Conservation (phyloP, 1,139 yeast species). For the Trichomonascaceae sp. region DNA sequence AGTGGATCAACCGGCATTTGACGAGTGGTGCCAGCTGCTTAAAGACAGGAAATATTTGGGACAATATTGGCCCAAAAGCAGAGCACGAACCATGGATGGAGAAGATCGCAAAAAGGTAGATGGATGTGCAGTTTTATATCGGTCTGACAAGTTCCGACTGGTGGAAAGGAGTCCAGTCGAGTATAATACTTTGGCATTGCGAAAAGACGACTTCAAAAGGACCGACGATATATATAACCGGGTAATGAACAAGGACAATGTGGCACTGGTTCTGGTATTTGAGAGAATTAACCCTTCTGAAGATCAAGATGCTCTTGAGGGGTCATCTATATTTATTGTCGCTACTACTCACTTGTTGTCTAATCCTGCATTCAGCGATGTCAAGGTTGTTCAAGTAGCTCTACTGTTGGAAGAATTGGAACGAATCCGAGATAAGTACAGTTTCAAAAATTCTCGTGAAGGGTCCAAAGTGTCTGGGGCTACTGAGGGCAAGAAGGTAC, state of each 20-base stretch:
- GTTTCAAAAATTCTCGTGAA: conserved; percentile 34
- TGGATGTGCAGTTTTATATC: conserved; percentile 93
- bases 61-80: conserved; percentile 75
- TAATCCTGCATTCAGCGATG: conserved; percentile 97
- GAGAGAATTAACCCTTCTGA: conserved; percentile 44
- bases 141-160: conserved; percentile 59
- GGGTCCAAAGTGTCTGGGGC: conserved; percentile 29
- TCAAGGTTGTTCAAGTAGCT: conserved; percentile 92
- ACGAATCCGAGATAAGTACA: conserved; percentile 48
- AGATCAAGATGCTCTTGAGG: conserved; percentile 30
- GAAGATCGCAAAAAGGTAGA: conserved; percentile 84
- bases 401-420: conserved; percentile 85
- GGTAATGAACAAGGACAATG: conserved; percentile 92
- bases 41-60: conserved; percentile 73
- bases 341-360: conserved; percentile 96
- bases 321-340: conserved; percentile 67
- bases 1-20: conserved; percentile 81
- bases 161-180: conserved; percentile 72
- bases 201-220: conserved; percentile 81
- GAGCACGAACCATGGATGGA: conserved; percentile 85
- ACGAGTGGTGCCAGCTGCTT: conserved; percentile 84
- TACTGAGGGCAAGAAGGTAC: conserved; percentile 58
- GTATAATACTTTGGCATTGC: conserved; percentile 82
- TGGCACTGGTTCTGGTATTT: conserved; percentile 75
- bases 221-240: conserved; percentile 93